Percentiles rank a stretch among this genome's conserved stretches.
These are phyloP conservation scores for Huntiella omanensis DNA, from an alignment of 2,329 filamentous ascomycete genomes.

Conservation along the genomic window DNA sequence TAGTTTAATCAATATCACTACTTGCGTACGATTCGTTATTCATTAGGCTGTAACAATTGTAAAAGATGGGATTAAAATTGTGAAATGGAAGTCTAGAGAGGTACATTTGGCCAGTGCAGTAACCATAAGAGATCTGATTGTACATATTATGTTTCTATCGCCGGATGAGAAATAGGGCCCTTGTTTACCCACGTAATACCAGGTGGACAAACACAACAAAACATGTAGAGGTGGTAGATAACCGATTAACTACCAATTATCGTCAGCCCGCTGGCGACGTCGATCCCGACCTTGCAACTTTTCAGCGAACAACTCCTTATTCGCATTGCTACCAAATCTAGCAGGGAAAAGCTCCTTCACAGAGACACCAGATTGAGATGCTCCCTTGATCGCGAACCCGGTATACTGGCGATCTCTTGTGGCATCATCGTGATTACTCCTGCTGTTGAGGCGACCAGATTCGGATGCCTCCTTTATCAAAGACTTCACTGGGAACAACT, in stretches of 20 bases:
- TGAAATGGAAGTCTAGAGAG: too few species aligned
- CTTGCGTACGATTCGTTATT: too few species aligned
- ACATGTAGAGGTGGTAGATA: constrained; percentile 21
- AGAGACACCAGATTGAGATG: not conserved
- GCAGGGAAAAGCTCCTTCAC: constrained; percentile 11
- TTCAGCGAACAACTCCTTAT: constrained; percentile 51
- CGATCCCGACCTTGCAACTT: constrained; percentile 37
- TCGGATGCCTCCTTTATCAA: constrained; percentile 9
- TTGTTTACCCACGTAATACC: too few species aligned
- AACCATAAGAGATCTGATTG: too few species aligned
- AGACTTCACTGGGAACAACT: constrained; percentile 20
- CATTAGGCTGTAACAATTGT: too few species aligned
- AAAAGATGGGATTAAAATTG: too few species aligned
- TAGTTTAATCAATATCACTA: too few species aligned
- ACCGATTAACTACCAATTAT: constrained; percentile 33
- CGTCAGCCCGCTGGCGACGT: constrained; percentile 49
- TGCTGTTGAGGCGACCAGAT: not conserved
- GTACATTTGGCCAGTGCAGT: too few species aligned
- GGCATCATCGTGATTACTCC: not conserved
- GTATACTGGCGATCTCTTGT: not conserved
- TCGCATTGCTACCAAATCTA: constrained; percentile 26
- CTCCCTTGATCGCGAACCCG: constrained; percentile 9
- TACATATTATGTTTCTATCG: too few species aligned
- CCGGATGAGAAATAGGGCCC: too few species aligned
- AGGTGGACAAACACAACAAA: too few species aligned